Evolutionary conservation across 2,329 filamentous ascomycete species (phyloP), one percentile per base, ranked within the genome.

Genomic region (Periglandula ipomoeae): DNA sequence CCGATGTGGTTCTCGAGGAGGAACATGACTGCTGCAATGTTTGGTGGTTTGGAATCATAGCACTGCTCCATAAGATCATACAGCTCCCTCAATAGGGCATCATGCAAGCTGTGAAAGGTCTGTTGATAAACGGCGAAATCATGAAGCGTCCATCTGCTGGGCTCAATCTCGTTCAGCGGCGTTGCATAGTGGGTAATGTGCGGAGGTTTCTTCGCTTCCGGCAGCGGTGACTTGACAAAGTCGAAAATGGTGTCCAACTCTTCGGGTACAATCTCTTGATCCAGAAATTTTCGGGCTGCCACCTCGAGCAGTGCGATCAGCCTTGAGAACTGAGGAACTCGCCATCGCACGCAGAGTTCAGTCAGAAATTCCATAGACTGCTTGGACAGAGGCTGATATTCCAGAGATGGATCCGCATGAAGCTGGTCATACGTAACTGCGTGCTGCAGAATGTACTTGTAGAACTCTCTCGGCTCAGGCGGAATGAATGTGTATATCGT

Each of bases 401-500:
- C 70, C 43, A 73, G 69, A 17, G 71, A 65, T 48, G 71, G 70
- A 49, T 78, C 72, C 27, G 72, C 70, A 60, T 82, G 78, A 49
- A 81, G 68, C 50, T 77, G 74, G 57, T 84, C 80, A 63, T 79
- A 80, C 3, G 75, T 73, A 65, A 95, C 74, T 27, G 87, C 85
- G 62, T 89, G 84, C 57, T 85, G 82, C 46, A 95, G 69, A 52
- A 96, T 84, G 48, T 84, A 82, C 61, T 87, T 86, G 69, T 95
- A 95, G 62, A 86, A 90, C 8, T 81, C 77, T 58, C 90, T 80
- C 26, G 91, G 79, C 55, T 96, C 88, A 30, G 85, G 74, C 27
- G 93, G 93, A 51, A 95, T 94, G 62, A 91, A 98, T 1, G 86
- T 93, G 64, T 91, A 97, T 44, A 83, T 77, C 43, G 82, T 70